Evolutionary conservation across 1,284 basidiomycete species (phyloP), one percentile per base, ranked within the genome.

Genomic region (Cerrena zonata): DNA sequence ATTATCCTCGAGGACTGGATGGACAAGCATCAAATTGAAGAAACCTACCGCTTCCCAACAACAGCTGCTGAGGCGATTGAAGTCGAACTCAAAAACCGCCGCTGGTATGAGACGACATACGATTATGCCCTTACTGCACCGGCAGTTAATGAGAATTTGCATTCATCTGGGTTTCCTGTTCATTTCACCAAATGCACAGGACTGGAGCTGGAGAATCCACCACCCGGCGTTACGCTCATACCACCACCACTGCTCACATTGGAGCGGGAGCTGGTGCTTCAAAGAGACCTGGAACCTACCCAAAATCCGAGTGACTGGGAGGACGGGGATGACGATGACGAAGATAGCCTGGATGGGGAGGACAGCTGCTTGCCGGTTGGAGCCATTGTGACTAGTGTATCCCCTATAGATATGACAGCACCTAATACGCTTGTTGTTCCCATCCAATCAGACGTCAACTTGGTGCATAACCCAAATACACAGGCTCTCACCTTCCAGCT

Each of bases 81-180:
- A 25, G 24, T 50, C 11, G 42, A 45, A 19, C 19, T 13, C 11
- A 23, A 38, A 22, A 50, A 50, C 30, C 4, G 21, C 5, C 26
- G 19, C 4, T 50, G 49, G 49, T 50, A 50, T 34, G 49, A 42
- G 4, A 18, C 25, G 18, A 41, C 30, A n/a, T 50, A 45, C 22
- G 5, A 27, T 12, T 21, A 21, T 5, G 41, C 49, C 11, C 15
- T 50, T n/a, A 50, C 49, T 5, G n/a, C 34, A 34, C 30, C 30
- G 7, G 21, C 42, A 41, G n/a, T n/a, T n/a, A n/a, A n/a, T n/a
- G n/a, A n/a, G n/a, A n/a, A 5, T 10, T 10, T 22, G 10, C 7
- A n/a, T n/a, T n/a, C n/a, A 27, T 4, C 4, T 11, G 42, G 11
- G 10, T 22, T n/a, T 12, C n/a, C n/a, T n/a, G n/a, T n/a, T 24